phyloP scores from a whole-genome alignment of 2,329 filamentous ascomycete species.

The Coniochaeta sp. region DNA sequence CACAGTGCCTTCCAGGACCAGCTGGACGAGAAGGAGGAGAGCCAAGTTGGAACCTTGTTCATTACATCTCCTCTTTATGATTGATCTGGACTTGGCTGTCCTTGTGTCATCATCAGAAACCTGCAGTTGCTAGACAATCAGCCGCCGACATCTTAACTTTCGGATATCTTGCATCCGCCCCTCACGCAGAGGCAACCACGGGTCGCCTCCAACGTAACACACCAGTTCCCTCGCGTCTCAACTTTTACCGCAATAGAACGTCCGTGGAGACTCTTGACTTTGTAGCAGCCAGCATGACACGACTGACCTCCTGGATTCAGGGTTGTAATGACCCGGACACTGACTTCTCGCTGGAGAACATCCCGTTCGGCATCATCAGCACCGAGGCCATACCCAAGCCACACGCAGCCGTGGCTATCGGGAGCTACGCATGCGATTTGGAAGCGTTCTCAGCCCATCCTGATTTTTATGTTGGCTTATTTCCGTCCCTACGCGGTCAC shows the following conservation, averaged over 20 bases:
- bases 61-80: too few relatives aligned
- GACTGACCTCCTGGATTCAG: background rate
- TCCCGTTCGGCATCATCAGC: constrained; percentile 70
- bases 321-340: constrained; percentile 21
- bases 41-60: too few relatives aligned
- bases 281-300: background rate
- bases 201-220: too few relatives aligned
- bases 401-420: constrained; percentile 60
- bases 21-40: background rate
- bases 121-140: too few relatives aligned
- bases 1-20: background rate
- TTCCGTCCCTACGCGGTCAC: constrained; percentile 11
- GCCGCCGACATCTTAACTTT: too few relatives aligned
- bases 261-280: background rate
- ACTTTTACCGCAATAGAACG: background rate
- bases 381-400: constrained; percentile 33
- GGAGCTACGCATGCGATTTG: constrained; percentile 60
- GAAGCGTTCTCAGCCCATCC: constrained; percentile 49
- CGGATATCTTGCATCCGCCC: too few relatives aligned
- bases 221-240: background rate
- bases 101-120: too few relatives aligned
- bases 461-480: constrained; percentile 40
- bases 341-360: constrained; percentile 67
- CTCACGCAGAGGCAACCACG: too few relatives aligned
- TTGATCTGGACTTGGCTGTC: too few relatives aligned